Percentiles rank a stretch among this genome's conserved stretches.
Evolutionary conservation across 148 eudicot species (phyloP).

Genomic region (Talinum fruticosum): DNA sequence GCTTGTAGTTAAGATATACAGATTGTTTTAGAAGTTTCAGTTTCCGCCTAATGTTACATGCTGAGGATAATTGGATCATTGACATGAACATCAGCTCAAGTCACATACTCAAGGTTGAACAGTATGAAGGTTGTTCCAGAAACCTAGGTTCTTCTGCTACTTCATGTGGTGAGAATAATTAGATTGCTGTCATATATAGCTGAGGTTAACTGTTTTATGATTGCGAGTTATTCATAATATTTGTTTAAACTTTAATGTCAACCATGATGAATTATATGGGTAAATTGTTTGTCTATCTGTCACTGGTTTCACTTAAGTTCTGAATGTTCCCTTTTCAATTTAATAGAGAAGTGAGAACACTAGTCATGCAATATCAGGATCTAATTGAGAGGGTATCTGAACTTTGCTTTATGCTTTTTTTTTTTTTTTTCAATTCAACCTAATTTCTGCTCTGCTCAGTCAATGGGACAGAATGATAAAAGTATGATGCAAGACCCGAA

Average conservation of each 20-base stretch:
- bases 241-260: background rate
- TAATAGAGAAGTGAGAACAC: background rate
- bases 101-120: background rate
- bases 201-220: background rate
- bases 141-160: background rate
- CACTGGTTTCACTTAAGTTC: slow-evolving; percentile 1
- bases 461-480: background rate
- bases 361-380: background rate
- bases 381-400: background rate
- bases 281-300: background rate
- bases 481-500: background rate
- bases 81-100: background rate
- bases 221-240: background rate
- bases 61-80: background rate
- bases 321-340: background rate
- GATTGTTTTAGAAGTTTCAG: background rate
- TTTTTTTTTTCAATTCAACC: too few relatives aligned
- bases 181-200: background rate
- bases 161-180: background rate
- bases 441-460: background rate
- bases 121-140: background rate
- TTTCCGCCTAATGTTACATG: background rate
- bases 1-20: background rate
- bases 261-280: background rate
- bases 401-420: background rate